Evolutionary conservation across 352 stramenopile species (phyloP), one percentile per base, ranked within the genome.

Genomic region (Thraustochytrium sp.): DNA sequence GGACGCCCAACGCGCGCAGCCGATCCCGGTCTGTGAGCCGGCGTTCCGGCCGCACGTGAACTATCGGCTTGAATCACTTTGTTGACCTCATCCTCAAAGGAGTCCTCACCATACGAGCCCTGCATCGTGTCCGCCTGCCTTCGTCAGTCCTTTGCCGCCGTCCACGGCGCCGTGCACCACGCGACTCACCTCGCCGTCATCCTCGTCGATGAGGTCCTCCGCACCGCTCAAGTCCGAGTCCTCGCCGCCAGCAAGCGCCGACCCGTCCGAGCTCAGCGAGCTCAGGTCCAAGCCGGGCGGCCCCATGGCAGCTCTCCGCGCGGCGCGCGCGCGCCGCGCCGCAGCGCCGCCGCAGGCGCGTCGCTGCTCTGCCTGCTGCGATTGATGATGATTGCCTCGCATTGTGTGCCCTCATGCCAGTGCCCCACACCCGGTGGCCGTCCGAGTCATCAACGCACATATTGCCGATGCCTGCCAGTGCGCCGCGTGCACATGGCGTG

Each of bases 61-160:
- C 8, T 5, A 55, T 72, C 59, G 42, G 59, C 59, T 31, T 72
- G 13, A 46, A 72, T 72, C 0, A 72, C 40, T 26, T 31, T 21
- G 26, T 72, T 72, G 16, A 72, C 36, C n/a, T 72, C 59, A 3
- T 72, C 59, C 59, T 72, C 59, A 46, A 72, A 72, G 13, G 59
- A 72, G 40, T 72, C 59, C 18, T 21, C 21, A 11, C 59, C 59
- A 46, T 72, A 72, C 40, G 36, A 44, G n/a, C n/a, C n/a, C n/a
- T n/a, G n/a, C n/a, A n/a, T n/a, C n/a, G n/a, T n/a, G n/a, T n/a
- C n/a, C n/a, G n/a, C n/a, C n/a, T n/a, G n/a, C n/a, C n/a, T n/a
- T n/a, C n/a, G n/a, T n/a, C n/a, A n/a, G n/a, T n/a, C n/a, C n/a
- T n/a, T n/a, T n/a, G n/a, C n/a, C n/a, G n/a, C n/a, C n/a, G n/a